These are phyloP conservation scores for Sungouiella blattae DNA, from an alignment of 805 yeast genomes.

Conservation along the genomic window DNA sequence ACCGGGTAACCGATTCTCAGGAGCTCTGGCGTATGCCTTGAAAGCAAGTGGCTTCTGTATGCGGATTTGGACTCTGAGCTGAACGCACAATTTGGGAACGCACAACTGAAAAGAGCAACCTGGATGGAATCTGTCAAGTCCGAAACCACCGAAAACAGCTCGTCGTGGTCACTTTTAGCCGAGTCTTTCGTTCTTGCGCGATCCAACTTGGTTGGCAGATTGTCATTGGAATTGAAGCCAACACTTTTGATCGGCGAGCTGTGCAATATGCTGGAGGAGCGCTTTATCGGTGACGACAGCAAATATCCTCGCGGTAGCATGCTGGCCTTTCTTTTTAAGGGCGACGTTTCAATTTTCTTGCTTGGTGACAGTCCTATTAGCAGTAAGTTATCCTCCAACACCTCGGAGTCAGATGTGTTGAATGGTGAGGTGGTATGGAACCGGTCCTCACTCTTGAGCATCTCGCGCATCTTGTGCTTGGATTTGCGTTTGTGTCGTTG, in stretches of 20 bases:
- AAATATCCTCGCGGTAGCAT: constrained; percentile 26
- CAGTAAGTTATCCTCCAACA: constrained; percentile 21
- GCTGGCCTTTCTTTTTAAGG: constrained; percentile 1
- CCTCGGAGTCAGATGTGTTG: constrained; percentile 5
- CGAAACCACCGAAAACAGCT: constrained; percentile 3
- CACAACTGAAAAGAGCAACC: constrained; percentile 8
- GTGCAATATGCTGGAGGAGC: background rate
- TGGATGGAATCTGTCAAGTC: background rate
- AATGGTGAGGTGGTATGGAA: constrained; percentile 12
- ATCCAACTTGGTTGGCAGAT: too few relatives aligned
- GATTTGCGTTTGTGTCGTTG: constrained; percentile 12
- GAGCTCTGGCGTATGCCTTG: constrained; percentile 8
- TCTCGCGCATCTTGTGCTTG: constrained; percentile 12
- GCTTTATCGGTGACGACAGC: constrained; percentile 14
- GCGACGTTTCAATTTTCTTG: constrained; percentile 13
- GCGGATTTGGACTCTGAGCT: constrained; percentile 6
- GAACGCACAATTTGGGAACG: constrained; percentile 10
- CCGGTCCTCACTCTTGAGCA: constrained; percentile 8
- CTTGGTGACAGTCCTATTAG: constrained; percentile 28
- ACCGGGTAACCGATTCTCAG: constrained; percentile 16
- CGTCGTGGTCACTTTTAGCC: constrained; percentile 1
- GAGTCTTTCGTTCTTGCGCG: too few relatives aligned
- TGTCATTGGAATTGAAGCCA: too few relatives aligned
- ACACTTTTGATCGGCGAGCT: too few relatives aligned
- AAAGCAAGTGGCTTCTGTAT: constrained; percentile 11